These are phyloP conservation scores for Bryoerythrophyllum caledonicum DNA, from an alignment of 225 moss, liverwort and hornwort genomes.

Conservation along the genomic window DNA sequence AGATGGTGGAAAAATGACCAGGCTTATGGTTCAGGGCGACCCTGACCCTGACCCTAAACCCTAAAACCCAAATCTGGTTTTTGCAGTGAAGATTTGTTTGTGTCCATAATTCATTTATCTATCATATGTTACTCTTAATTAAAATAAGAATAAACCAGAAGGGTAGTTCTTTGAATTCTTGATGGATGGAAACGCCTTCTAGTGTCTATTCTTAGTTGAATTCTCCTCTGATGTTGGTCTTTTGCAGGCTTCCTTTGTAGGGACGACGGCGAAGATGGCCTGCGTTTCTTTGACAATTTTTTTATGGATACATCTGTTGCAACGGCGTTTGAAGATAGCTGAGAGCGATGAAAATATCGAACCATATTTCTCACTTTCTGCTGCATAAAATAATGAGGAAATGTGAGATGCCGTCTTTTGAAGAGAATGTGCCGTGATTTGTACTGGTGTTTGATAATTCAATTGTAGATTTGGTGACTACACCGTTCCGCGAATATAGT, in stretches of 20 bases:
- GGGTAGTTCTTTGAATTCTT: too few species aligned
- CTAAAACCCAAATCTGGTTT: too few species aligned
- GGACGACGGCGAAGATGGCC: slow-evolving; percentile 93
- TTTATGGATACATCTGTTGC: slow-evolving; percentile 43
- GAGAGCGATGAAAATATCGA: neutral
- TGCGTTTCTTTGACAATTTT: slow-evolving; percentile 88
- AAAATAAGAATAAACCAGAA: too few species aligned
- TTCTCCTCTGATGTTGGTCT: slow-evolving; percentile 1
- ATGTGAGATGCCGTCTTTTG: neutral
- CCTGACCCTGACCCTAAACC: too few species aligned
- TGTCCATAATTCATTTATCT: too few species aligned
- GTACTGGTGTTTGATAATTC: neutral
- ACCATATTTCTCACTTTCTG: neutral
- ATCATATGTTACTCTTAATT: too few species aligned
- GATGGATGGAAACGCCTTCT: neutral
- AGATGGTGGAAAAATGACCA: too few species aligned
- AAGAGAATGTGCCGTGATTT: neutral
- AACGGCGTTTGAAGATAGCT: slow-evolving; percentile 25
- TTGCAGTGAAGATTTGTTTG: too few species aligned
- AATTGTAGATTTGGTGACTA: neutral
- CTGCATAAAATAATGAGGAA: neutral
- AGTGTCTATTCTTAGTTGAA: neutral
- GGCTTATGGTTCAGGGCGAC: too few species aligned
- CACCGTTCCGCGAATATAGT: too few species aligned
- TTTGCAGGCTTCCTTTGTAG: slow-evolving; percentile 82